These are phyloP conservation scores for Cenchrus americanus DNA, from an alignment of 176 grass and related monocot species.

Conservation along the genomic window DNA sequence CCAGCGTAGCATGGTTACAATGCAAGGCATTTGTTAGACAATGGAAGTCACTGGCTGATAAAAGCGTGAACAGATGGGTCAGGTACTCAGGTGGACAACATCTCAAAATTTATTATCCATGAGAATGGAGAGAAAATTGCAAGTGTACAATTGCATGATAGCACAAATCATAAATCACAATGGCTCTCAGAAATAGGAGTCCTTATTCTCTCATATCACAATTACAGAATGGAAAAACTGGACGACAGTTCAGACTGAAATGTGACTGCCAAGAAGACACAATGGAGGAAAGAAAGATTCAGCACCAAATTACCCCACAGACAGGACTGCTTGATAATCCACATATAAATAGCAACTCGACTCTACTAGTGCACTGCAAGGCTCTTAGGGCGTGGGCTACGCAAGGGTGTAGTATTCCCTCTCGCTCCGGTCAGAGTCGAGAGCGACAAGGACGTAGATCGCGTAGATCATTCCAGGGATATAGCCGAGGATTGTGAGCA, in stretches of 20 bases:
- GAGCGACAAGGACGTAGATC: slow-evolving; percentile 57
- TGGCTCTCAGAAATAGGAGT: not conserved
- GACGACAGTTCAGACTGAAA: not conserved
- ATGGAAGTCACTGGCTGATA: too few relatives aligned
- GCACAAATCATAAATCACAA: slow-evolving; percentile 5
- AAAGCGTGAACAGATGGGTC: not conserved
- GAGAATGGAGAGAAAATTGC: not conserved
- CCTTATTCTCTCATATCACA: slow-evolving; percentile 25
- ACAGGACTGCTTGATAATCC: not conserved
- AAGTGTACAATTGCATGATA: not conserved
- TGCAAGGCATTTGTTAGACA: too few relatives aligned
- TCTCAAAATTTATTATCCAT: not conserved
- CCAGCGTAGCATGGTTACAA: too few relatives aligned
- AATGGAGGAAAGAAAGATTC: not conserved
- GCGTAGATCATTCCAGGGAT: slow-evolving; percentile 78
- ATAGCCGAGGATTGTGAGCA: slow-evolving; percentile 72
- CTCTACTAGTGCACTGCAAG: not conserved
- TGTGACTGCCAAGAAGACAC: not conserved
- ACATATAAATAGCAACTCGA: not conserved
- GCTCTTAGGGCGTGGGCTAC: not conserved
- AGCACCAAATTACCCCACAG: not conserved
- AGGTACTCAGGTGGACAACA: not conserved
- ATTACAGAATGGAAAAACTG: slow-evolving; percentile 29
- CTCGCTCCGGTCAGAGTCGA: slow-evolving; percentile 23
- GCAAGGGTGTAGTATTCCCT: slow-evolving; percentile 57